Evolutionary conservation across 441 rosid genomes (phyloP).

Genomic region (Pelargonium fulgidum): DNA sequence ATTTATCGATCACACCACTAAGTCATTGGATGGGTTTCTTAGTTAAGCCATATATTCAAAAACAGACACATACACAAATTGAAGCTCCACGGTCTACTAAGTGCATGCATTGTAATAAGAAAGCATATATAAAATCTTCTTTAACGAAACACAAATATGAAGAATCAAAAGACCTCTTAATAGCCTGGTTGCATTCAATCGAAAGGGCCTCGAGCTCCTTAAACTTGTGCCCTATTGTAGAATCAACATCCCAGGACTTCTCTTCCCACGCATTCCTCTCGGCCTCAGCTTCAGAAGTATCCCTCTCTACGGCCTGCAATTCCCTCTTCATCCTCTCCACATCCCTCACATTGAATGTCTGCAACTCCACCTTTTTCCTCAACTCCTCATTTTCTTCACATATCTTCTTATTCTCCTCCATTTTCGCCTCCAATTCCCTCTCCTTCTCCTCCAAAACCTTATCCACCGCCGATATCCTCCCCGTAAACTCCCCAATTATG

Average conservation of each 20-base stretch:
- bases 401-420: conserved; percentile 50
- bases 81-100: background rate
- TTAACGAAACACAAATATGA: background rate
- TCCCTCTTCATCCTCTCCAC: conserved; percentile 94
- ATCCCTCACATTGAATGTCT: conserved; percentile 67
- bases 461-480: conserved; percentile 35
- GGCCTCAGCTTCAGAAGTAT: conserved; percentile 52
- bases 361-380: conserved; percentile 61
- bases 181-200: conserved; percentile 70
- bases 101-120: background rate
- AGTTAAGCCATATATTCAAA: background rate
- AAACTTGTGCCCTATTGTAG: conserved; percentile 38
- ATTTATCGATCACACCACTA: conserved; percentile 2
- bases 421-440: conserved; percentile 44
- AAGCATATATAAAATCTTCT: background rate
- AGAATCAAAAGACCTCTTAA: conserved; percentile 42
- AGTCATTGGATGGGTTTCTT: background rate
- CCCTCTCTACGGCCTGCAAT: conserved; percentile 78
- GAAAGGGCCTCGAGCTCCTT: conserved; percentile 63
- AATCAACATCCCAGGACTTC: conserved; percentile 71
- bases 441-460: conserved; percentile 52
- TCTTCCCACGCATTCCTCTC: conserved; percentile 73
- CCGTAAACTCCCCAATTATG: conserved; percentile 40
- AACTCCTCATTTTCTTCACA: conserved; percentile 64
- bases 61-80: background rate